Conservation (phyloP, 163 green algal genomes). For the Smithsoniella earleae region DNA sequence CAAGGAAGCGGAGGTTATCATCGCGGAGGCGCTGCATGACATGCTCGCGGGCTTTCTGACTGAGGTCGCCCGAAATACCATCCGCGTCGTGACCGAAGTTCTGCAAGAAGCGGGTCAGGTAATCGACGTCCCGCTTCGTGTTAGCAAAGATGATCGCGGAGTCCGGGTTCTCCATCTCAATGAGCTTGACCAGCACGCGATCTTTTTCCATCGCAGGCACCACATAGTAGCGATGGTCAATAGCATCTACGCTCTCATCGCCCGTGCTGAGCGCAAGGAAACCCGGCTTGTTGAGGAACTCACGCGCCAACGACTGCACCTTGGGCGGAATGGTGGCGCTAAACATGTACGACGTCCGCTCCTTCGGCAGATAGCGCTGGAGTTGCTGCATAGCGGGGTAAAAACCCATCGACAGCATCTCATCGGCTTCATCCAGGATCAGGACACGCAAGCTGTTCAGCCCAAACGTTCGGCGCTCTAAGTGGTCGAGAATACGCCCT, state of each 20-base stretch:
- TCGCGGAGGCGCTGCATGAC: conserved; percentile 73
- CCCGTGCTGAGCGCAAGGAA: too few species aligned
- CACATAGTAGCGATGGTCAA: too few species aligned
- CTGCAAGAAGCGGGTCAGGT: too few species aligned
- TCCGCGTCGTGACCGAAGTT: too few species aligned
- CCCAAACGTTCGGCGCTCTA: conserved; percentile 61
- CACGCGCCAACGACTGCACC: conserved; percentile 76
- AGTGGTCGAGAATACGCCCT: conserved; percentile 86
- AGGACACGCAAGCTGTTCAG: conserved; percentile 62
- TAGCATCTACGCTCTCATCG: too few species aligned
- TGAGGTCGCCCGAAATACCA: conserved; percentile 88
- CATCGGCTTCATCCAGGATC: conserved; percentile 91
- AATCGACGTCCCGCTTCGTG: conserved; percentile 89
- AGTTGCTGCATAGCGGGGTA: conserved; percentile 77
- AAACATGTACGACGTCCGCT: conserved; percentile 93
- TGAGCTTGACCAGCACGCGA: too few species aligned
- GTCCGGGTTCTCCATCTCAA: too few species aligned
- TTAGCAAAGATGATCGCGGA: conserved; percentile 96
- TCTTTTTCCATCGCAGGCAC: too few species aligned
- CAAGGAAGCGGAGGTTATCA: conserved; percentile 56
- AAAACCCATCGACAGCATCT: conserved; percentile 95
- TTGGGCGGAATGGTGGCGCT: conserved; percentile 79
- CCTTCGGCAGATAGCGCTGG: conserved; percentile 49
- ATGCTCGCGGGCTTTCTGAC: conserved; percentile 61
- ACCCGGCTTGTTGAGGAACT: conserved; percentile 70